Conservation (phyloP, 202 grass and related monocot genomes). For the Bolboschoenoplectus hybrid region DNA sequence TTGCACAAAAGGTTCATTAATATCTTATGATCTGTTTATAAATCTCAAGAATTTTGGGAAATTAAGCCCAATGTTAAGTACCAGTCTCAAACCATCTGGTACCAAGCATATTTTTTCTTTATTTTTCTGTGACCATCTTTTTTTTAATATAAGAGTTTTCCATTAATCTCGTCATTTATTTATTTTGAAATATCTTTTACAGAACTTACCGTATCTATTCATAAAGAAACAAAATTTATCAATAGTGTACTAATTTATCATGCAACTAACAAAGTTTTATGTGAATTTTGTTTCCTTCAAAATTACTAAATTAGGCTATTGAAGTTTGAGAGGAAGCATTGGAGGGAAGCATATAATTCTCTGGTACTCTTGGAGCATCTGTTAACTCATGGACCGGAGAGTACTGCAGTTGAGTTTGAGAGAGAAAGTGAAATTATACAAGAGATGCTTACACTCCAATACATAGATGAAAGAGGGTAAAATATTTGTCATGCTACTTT, state of each 20-base stretch:
- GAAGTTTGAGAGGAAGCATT: slow-evolving; percentile 63
- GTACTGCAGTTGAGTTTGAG: slow-evolving; percentile 63
- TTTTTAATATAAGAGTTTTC: background rate
- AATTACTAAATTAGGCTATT: slow-evolving; percentile 46
- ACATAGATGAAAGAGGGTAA: slow-evolving; percentile 89
- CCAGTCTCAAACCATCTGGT: background rate
- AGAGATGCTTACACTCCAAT: slow-evolving; percentile 54
- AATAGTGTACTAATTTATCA: background rate
- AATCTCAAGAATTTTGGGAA: background rate
- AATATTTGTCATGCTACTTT: background rate
- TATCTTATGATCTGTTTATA: background rate
- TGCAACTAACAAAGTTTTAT: background rate
- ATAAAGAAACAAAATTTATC: no score
- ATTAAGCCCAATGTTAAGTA: background rate
- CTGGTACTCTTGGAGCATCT: slow-evolving; percentile 81
- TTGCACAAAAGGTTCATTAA: slow-evolving; percentile 59
- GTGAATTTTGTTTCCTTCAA: background rate
- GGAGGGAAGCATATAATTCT: slow-evolving; percentile 88
- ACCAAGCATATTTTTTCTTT: background rate
- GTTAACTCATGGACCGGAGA: slow-evolving; percentile 74
- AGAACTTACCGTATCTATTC: no score
- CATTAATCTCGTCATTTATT: no score
- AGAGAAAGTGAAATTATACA: slow-evolving; percentile 52
- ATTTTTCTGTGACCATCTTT: background rate
- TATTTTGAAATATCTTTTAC: no score